These are phyloP conservation scores for Blastobotrys illinoisensis DNA, from an alignment of 1,139 yeast genomes.

Conservation along the genomic window DNA sequence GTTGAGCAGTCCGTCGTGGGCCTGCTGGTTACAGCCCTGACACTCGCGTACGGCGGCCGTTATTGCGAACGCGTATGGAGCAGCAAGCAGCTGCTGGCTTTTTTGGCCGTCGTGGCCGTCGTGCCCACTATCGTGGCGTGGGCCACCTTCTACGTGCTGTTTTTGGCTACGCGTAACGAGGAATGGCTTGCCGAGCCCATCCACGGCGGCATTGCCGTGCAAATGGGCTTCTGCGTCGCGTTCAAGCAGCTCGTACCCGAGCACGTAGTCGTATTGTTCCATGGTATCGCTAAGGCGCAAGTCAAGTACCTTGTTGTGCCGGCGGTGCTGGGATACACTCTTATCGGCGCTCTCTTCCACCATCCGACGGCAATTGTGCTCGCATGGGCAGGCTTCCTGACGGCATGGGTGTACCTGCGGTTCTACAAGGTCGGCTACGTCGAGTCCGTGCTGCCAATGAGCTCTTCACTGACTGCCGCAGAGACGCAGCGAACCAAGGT, in stretches of 20 bases:
- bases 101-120: constrained; percentile 51
- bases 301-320: constrained; percentile 66
- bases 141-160: constrained; percentile 8
- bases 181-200: constrained; percentile 32
- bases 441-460: constrained; percentile 31
- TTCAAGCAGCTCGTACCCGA: constrained; percentile 88
- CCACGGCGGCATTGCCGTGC: constrained; percentile 69
- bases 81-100: constrained; percentile 52
- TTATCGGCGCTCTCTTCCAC: constrained; percentile 25
- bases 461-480: constrained; percentile 17
- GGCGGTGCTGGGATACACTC: constrained; percentile 41
- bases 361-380: constrained; percentile 40
- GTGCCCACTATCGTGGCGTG: constrained; percentile 42
- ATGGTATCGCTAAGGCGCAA: constrained; percentile 59
- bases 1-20: constrained; percentile 57
- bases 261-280: constrained; percentile 65
- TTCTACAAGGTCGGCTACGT: constrained; percentile 54
- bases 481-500: constrained; percentile 34
- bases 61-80: constrained; percentile 55
- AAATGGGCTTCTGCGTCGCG: constrained; percentile 75
- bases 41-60: constrained; percentile 50
- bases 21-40: constrained; percentile 43
- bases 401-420: constrained; percentile 70
- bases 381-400: constrained; percentile 61
- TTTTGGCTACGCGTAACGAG: constrained; percentile 13